Conservation (phyloP, 2,329 filamentous ascomycete species). For the Talaromyces sp. region DNA sequence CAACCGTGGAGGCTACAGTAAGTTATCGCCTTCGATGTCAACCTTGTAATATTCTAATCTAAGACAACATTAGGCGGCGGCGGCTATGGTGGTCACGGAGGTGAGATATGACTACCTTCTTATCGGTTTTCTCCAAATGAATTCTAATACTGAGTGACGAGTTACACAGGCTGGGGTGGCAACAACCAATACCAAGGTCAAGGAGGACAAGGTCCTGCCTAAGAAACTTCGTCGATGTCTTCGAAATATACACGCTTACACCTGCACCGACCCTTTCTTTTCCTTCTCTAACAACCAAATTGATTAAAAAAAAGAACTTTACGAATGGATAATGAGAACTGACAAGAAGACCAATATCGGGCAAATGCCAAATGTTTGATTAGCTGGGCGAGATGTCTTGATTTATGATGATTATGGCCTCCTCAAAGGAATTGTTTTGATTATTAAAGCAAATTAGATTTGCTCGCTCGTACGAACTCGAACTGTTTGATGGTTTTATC, state of each 20-base stretch:
- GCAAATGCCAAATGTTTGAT: conserved; percentile 3
- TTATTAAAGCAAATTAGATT: conserved; percentile 7
- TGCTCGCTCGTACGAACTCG: background rate
- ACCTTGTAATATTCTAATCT: conserved; percentile 16
- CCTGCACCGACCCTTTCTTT: background rate
- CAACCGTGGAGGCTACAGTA: conserved; percentile 32
- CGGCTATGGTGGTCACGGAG: conserved; percentile 21
- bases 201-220: conserved; percentile 13
- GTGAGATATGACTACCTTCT: conserved; percentile 4
- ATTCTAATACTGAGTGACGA: background rate
- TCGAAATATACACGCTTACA: background rate
- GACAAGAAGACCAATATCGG: conserved; percentile 6
- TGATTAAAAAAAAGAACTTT: background rate
- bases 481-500: background rate
- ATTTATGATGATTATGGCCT: background rate
- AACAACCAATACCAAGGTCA: conserved; percentile 14
- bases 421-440: background rate
- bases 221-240: background rate
- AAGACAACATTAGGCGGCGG: conserved; percentile 19
- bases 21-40: conserved; percentile 16
- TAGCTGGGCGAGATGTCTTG: background rate
- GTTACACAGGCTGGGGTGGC: conserved; percentile 16
- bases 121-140: background rate
- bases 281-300: background rate
- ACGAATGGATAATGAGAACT: conserved; percentile 5